A percentile compares a stretch with the other conserved stretches of the same genome.
Conservation (phyloP, 2,329 filamentous ascomycete genomes). For the Penicillium sp. region DNA sequence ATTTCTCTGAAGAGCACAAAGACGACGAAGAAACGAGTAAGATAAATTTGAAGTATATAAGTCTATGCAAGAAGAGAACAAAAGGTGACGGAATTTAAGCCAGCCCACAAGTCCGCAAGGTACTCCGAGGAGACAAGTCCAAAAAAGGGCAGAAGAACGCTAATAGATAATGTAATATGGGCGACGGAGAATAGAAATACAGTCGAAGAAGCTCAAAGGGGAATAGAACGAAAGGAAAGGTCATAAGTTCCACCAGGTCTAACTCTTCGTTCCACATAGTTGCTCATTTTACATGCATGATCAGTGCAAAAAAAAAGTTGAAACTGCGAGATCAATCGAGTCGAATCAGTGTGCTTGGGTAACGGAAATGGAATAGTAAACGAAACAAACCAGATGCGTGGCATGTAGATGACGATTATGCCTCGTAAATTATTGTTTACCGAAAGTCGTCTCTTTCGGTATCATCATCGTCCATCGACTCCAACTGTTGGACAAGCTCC, state of each 20-base stretch:
- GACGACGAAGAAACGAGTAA: background rate
- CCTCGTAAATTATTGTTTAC: slow-evolving; percentile 25
- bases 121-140: slow-evolving; percentile 1
- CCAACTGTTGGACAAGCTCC: slow-evolving; percentile 64
- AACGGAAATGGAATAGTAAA: slow-evolving; percentile 12
- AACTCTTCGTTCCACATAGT: slow-evolving; percentile 33
- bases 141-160: slow-evolving; percentile 15
- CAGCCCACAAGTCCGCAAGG: slow-evolving; percentile 11
- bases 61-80: slow-evolving; percentile 17
- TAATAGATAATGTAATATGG: slow-evolving; percentile 17
- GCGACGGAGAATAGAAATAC: slow-evolving; percentile 17
- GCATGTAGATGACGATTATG: slow-evolving; percentile 3
- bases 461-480: slow-evolving; percentile 41
- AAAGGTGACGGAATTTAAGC: slow-evolving; percentile 1
- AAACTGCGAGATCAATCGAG: slow-evolving; percentile 18
- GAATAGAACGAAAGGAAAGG: slow-evolving; percentile 21
- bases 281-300: slow-evolving; percentile 33
- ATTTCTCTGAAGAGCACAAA: too few species aligned
- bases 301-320: slow-evolving; percentile 24
- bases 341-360: slow-evolving; percentile 16
- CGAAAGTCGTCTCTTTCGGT: slow-evolving; percentile 47
- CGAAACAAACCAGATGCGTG: slow-evolving; percentile 13
- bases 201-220: slow-evolving; percentile 26
- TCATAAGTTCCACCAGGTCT: slow-evolving; percentile 28
- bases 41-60: slow-evolving; percentile 17